phyloP scores from a whole-genome alignment of 192 early-diverging fungal genomes.

The Lunasporangiospora selenospora region DNA sequence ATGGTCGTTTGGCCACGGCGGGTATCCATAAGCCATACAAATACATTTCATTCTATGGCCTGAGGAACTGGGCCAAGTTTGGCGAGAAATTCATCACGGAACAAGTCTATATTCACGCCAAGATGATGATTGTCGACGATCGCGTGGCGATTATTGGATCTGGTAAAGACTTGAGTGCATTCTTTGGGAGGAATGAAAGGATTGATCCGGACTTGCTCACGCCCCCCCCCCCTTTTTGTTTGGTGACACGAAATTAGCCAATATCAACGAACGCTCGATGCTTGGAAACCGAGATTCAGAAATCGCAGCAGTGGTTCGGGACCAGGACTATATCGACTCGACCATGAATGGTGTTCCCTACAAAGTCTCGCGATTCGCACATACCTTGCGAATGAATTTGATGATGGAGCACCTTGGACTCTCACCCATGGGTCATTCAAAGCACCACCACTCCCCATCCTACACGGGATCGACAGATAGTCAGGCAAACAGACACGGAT shows the following conservation, averaged over 20 bases:
- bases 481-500: constrained; percentile 19
- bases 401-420: constrained; percentile 83
- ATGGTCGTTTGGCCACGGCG: constrained; percentile 56
- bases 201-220: too few relatives aligned
- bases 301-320: constrained; percentile 74
- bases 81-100: constrained; percentile 72
- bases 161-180: too few relatives aligned
- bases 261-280: constrained; percentile 90
- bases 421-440: constrained; percentile 14
- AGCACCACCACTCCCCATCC: background rate
- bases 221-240: too few relatives aligned
- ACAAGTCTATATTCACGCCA: constrained; percentile 88
- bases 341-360: constrained; percentile 72
- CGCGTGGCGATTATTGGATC: constrained; percentile 81
- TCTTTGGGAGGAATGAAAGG: too few relatives aligned
- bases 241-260: too few relatives aligned
- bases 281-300: constrained; percentile 83
- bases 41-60: constrained; percentile 71
- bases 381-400: constrained; percentile 73
- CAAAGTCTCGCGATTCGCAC: constrained; percentile 74
- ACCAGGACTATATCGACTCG: constrained; percentile 69
- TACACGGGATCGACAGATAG: constrained; percentile 19
- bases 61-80: constrained; percentile 52
- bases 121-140: constrained; percentile 91
- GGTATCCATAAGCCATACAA: constrained; percentile 56